Evolutionary conservation across 495 filamentous ascomycete genomes (phyloP).

Genomic region (Penicillium soppii): DNA sequence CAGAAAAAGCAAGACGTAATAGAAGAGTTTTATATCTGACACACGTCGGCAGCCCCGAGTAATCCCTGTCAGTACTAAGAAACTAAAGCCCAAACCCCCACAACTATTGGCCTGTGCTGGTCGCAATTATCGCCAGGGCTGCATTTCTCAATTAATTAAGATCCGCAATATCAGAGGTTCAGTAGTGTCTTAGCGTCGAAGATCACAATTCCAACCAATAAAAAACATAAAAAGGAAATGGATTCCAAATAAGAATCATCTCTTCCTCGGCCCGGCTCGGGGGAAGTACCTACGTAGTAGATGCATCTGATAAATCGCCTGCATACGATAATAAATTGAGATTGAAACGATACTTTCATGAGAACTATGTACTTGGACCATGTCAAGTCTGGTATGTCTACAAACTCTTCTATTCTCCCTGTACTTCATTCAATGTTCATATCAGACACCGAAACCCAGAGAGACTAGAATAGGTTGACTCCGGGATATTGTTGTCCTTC

Average conservation of each 20-base stretch:
- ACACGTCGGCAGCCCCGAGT: conserved; percentile 25
- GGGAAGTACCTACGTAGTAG: neutral
- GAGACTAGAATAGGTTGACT: no score
- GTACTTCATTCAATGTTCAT: conserved; percentile 14
- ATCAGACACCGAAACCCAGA: neutral
- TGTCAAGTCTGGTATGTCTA: conserved; percentile 16
- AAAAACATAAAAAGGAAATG: neutral
- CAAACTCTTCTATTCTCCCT: conserved; percentile 17
- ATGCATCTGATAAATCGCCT: conserved; percentile 10
- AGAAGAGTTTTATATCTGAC: conserved; percentile 21
- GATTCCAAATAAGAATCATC: neutral
- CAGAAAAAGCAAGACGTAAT: neutral
- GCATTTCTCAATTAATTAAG: no score
- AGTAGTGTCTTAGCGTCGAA: no score
- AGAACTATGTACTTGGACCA: conserved; percentile 18
- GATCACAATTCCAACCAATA: no score
- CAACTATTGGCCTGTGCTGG: conserved; percentile 3
- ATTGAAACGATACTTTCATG: conserved; percentile 2
- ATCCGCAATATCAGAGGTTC: no score
- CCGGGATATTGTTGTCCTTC: conserved; percentile 3
- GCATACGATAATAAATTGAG: conserved; percentile 6
- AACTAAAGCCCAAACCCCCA: conserved; percentile 8
- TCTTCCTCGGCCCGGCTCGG: neutral
- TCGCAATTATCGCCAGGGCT: neutral
- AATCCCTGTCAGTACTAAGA: conserved; percentile 9